A percentile compares a stretch with the other conserved stretches of the same genome.
Evolutionary conservation across 108 stramenopile genomes (phyloP).

Genomic region (Pseudonitzschia pungens): DNA sequence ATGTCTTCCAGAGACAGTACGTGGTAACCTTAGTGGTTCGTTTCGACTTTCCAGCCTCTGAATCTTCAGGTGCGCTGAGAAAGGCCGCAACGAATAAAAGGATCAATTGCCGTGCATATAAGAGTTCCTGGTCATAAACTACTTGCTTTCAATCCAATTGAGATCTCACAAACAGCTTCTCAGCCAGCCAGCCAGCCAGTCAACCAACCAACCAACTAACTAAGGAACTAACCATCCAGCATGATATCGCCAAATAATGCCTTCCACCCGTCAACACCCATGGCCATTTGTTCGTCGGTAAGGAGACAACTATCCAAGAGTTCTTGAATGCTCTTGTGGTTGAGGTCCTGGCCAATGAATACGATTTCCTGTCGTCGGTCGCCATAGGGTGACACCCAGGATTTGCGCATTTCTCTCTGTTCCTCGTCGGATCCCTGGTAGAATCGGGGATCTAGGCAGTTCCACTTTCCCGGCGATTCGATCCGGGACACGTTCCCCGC

Average conservation of each 20-base stretch:
- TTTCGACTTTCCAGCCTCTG: no score
- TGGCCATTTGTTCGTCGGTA: conserved; percentile 11
- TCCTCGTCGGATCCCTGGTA: background rate
- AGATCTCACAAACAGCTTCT: background rate
- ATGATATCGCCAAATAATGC: background rate
- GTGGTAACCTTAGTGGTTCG: no score
- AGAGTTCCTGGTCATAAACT: no score
- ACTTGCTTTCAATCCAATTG: no score
- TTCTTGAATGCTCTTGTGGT: conserved; percentile 60
- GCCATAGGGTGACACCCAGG: conserved; percentile 49
- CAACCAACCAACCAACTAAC: background rate
- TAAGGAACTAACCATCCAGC: background rate
- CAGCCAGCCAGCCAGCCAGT: background rate
- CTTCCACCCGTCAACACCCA: conserved; percentile 9
- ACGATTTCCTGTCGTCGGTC: conserved; percentile 93
- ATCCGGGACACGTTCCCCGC: conserved; percentile 1
- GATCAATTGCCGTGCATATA: no score
- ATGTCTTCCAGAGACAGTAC: no score
- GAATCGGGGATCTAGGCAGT: background rate
- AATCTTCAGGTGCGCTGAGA: no score
- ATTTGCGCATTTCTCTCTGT: background rate
- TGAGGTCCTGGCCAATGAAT: conserved; percentile 76
- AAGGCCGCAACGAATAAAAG: no score
- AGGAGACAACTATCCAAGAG: conserved; percentile 19
- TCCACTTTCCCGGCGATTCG: conserved; percentile 1